These are phyloP conservation scores for Carnegiea gigantea DNA, from an alignment of 179 eudicot species.

Conservation along the genomic window DNA sequence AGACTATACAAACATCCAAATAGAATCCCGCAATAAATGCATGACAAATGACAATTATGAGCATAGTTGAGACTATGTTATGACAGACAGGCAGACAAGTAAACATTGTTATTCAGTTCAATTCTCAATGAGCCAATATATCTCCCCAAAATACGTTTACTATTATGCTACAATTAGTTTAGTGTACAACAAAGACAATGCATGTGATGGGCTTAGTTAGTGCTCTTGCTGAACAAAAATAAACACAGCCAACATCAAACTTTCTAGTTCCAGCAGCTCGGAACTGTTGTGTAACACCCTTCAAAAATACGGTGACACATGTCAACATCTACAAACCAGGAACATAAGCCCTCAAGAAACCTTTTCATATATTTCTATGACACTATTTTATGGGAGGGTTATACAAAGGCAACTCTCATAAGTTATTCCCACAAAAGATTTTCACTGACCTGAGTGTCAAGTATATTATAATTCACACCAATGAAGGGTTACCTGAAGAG, in stretches of 20 bases:
- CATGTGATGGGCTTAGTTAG: not conserved
- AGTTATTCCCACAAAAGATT: not conserved
- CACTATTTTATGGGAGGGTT: not conserved
- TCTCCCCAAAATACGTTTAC: not conserved
- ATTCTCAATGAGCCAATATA: not conserved
- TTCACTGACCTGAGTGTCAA: not conserved
- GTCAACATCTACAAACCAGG: not conserved
- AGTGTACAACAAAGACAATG: not conserved
- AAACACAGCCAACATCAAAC: not conserved
- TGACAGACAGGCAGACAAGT: not conserved
- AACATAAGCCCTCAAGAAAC: not conserved
- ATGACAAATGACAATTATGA: not conserved
- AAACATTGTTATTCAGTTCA: not conserved
- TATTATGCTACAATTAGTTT: not conserved
- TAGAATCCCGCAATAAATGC: not conserved
- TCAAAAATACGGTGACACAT: no score
- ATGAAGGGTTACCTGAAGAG: constrained; percentile 54
- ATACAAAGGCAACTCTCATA: not conserved
- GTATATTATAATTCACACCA: not conserved
- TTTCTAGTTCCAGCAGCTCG: not conserved
- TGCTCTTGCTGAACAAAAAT: no score
- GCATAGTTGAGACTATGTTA: not conserved
- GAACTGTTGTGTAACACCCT: not conserved
- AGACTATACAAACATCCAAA: not conserved
- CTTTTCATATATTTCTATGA: not conserved